A percentile compares a stretch with the other conserved stretches of the same genome.
Conservation (phyloP, 2,329 filamentous ascomycete genomes). For the Ophiostoma tasmaniense region DNA sequence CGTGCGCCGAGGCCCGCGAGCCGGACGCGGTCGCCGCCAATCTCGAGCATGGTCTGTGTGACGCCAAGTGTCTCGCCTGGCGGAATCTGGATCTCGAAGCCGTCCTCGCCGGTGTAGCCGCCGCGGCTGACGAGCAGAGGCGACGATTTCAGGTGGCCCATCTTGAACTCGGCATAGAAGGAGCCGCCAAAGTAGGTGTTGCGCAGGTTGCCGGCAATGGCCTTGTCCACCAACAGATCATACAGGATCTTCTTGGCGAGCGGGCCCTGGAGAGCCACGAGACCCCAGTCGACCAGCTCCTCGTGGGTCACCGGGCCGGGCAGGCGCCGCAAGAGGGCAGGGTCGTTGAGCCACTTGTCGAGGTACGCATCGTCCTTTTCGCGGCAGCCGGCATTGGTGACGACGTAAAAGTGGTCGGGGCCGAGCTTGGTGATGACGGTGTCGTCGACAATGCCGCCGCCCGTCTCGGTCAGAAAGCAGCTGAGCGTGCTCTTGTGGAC, state of each 20-base stretch:
- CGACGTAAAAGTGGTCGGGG: constrained; percentile 74
- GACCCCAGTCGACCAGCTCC: constrained; percentile 61
- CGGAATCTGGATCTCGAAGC: constrained; percentile 89
- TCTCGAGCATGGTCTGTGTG: constrained; percentile 59
- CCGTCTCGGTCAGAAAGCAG: constrained; percentile 63
- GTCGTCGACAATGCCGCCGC: constrained; percentile 88
- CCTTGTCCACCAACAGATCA: constrained; percentile 48
- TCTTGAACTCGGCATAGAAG: constrained; percentile 54
- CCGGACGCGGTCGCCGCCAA: constrained; percentile 56
- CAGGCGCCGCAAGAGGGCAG: constrained; percentile 27
- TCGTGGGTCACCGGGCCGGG: constrained; percentile 26
- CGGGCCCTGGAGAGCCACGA: constrained; percentile 87
- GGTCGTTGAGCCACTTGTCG: constrained; percentile 55
- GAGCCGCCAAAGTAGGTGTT: constrained; percentile 76
- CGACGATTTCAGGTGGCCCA: constrained; percentile 28
- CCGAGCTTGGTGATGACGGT: constrained; percentile 78
- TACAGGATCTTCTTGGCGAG: constrained; percentile 61
- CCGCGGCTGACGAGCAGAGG: constrained; percentile 71
- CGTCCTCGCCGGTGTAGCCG: constrained; percentile 96
- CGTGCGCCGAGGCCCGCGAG: constrained; percentile 84
- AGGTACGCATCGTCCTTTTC: constrained; percentile 82
- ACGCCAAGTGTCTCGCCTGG: constrained; percentile 55
- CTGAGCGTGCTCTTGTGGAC: constrained; percentile 70
- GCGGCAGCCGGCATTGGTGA: constrained; percentile 88
- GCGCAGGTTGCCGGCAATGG: constrained; percentile 45